Base-by-base conservation (phyloP, 2,329 filamentous ascomycete species). In the Fusarium sororula region DNA sequence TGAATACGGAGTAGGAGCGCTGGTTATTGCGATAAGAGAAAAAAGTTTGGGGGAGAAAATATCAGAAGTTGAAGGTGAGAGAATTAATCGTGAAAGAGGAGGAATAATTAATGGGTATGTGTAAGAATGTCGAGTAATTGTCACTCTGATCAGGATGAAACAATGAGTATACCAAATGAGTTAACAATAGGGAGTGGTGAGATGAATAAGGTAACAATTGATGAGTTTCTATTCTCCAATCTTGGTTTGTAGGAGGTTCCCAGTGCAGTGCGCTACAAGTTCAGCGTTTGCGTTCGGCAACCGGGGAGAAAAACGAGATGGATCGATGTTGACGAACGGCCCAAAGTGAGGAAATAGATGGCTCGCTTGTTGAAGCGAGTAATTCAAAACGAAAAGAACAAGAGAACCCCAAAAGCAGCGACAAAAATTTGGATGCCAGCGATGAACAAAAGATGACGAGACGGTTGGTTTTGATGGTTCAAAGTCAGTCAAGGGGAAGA, bases 161-260 rank as follows among this genome's bases (percentile, higher is more conserved):
- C 44, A 47, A 44, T 50, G 39, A 53, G 62, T 38, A 58, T 50
- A n/a, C 35, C 44, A 44, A 41, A 57, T 56, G 38, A 47, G 41
- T 54, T 22, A 66, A 70, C 51, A 68, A 68, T 50, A 35, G 38
- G 54, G n/a, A 44, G 35, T 17, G 48, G 48, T 56, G 38, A 61
- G 65, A 58, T 66, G 65, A 42, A 66, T 42, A 56, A 70, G 68
- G 41, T 53, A 53, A 63, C 64, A 62, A 62, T 65, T 48, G 72
- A 73, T 58, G 50, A 53, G 50, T 37, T 53, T 69, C 48, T 66
- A 56, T 73, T 69, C 55, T 56, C 54, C 55, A 51, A 37, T 56
- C 44, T 55, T 57, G 18, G 59, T 59, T 58, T 57, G 55, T 59
- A 62, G 48, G 47, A 51, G 66, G 32, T 14, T 51, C 53, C 47